These are phyloP conservation scores for Lepidium aucheri DNA, from an alignment of 345 rosid species.

Conservation along the genomic window DNA sequence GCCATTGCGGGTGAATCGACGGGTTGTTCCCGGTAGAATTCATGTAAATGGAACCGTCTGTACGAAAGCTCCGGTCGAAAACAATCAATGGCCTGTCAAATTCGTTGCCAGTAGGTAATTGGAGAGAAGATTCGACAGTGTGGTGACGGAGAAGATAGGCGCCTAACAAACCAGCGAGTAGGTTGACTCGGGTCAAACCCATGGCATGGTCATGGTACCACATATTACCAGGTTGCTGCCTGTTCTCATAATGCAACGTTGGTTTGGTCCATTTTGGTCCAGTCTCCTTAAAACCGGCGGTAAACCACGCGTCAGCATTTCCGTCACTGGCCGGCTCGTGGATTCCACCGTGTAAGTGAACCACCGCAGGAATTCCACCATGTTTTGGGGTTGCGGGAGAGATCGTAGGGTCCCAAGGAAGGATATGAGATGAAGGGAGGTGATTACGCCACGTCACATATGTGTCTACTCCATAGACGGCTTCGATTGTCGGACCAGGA, in stretches of 20 bases:
- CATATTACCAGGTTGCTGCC: constrained; percentile 81
- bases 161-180: constrained; percentile 77
- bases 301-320: constrained; percentile 70
- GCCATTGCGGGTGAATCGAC: constrained; percentile 90
- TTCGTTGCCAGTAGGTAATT: constrained; percentile 42
- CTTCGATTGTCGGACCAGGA: constrained; percentile 96
- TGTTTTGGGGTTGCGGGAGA: constrained; percentile 49
- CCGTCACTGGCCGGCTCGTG: constrained; percentile 79
- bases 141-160: constrained; percentile 62
- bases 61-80: constrained; percentile 65
- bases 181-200: constrained; percentile 87
- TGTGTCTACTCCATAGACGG: constrained; percentile 52
- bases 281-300: constrained; percentile 41
- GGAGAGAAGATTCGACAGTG: constrained; percentile 43
- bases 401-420: constrained; percentile 85
- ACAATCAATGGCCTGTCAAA: constrained; percentile 61
- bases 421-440: constrained; percentile 81
- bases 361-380: constrained; percentile 85
- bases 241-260: constrained; percentile 49
- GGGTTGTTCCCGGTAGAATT: constrained; percentile 83
- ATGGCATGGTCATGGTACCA: constrained; percentile 98
- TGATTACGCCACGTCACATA: constrained; percentile 70
- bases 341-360: constrained; percentile 86
- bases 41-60: constrained; percentile 75
- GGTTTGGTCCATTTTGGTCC: constrained; percentile 71